A percentile compares a stretch with the other conserved stretches of the same genome.
phyloP scores from a whole-genome alignment of 352 stramenopile species.

The Phytopythium helicoides region DNA sequence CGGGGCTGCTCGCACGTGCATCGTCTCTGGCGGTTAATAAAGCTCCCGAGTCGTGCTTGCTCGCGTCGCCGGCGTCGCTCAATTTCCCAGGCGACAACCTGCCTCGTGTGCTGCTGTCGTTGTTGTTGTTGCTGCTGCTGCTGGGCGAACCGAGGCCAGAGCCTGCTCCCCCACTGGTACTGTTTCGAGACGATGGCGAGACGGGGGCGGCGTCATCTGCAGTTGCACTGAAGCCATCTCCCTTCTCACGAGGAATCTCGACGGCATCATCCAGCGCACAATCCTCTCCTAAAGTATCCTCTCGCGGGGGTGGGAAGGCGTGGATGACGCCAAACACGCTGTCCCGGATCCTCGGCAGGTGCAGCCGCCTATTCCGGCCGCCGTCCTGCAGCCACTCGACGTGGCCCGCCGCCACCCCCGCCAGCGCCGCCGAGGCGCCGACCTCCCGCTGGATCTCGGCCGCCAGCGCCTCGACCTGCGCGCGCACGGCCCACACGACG shows the following conservation, averaged over 20 bases:
- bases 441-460: conserved; percentile 33
- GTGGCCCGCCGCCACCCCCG: conserved; percentile 14
- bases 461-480: conserved; percentile 41
- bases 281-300: no score
- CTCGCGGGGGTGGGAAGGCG: conserved; percentile 18
- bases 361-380: conserved; percentile 20
- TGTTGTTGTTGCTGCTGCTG: conserved; percentile 5
- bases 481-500: conserved; percentile 45
- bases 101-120: not conserved
- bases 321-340: conserved; percentile 33
- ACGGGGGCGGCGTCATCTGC: no score
- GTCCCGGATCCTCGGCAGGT: conserved; percentile 41
- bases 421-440: conserved; percentile 24
- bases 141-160: no score
- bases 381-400: conserved; percentile 9
- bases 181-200: no score
- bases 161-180: no score
- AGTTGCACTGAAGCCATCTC: no score
- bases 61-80: not conserved
- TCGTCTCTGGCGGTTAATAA: conserved; percentile 2
- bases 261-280: no score
- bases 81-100: not conserved
- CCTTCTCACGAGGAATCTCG: no score
- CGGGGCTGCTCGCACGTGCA: not conserved
- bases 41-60: not conserved